Base-by-base conservation (phyloP, 805 yeast genomes). In the Myxozyma sirexii region DNA sequence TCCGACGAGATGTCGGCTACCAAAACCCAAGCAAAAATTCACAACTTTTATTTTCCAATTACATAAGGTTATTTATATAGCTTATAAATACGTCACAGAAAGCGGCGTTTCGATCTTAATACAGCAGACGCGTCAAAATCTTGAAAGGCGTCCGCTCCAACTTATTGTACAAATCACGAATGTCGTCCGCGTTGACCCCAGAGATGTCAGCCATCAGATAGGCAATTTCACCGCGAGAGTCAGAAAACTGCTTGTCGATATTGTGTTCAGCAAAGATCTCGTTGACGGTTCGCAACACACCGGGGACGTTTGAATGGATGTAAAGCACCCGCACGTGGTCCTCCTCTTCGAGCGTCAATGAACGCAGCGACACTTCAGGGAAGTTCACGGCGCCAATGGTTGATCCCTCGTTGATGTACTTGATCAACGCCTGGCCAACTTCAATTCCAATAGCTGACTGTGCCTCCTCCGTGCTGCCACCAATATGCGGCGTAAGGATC, bases 401-500 rank as follows among this genome's bases (percentile, higher is more conserved):
- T 71, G 85, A 81, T 80, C 99, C 99, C 80, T 93, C 98, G 77
- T 92, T 93, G 75, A 94, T 88, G 80, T 91, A 94, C 74, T 89
- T 90, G 66, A 92, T 81, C 71, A 94, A 81, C 41, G 96, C 85
- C 47, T 87, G 80, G 62, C 87, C 90, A 63, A 94, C 99, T 79
- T 94, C 99, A 62, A 93, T 80, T 78, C 99, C 99, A 72, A 94
- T 94, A 42, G 98, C 96, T 57, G 89, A 82, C 82, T 94, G 99
- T 39, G 99, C 99, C 80, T 94, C 99, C 77, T 93, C 98, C 49
- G 99, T 94, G 53, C 97, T 91, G 68, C 99, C 99, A 78, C 99
- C 99, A 69, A 94, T 94, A 74, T 94, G 99, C 35, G 99, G 99
- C 56, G 98, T 87, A 71, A 94, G 82, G 67, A 94, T 91, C 63